Percentiles rank a stretch among this genome's conserved stretches.
These are phyloP conservation scores for Mangifera indica DNA, from an alignment of 345 rosid species.

Conservation along the genomic window DNA sequence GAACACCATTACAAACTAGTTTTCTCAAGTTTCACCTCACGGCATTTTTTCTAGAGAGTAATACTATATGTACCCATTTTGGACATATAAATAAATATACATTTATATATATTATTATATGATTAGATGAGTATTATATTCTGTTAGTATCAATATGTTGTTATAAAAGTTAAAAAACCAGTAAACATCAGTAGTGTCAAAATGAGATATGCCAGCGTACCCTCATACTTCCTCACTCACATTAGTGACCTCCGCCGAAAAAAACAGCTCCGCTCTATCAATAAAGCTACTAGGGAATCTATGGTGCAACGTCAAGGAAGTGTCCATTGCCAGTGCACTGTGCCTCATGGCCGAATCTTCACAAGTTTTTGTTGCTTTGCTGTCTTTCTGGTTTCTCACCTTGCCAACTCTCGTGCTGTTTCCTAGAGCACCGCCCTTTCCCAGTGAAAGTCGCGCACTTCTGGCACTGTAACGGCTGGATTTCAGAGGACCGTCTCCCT, in stretches of 20 bases:
- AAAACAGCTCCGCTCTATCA: slow-evolving; percentile 61
- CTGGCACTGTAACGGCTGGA: slow-evolving; percentile 37
- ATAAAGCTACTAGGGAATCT: slow-evolving; percentile 60
- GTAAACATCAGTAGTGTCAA: not conserved
- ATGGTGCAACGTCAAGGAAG: slow-evolving; percentile 46
- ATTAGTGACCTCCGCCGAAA: slow-evolving; percentile 34
- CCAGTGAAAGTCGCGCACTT: slow-evolving; percentile 29
- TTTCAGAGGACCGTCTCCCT: slow-evolving; percentile 34
- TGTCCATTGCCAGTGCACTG: slow-evolving; percentile 32
- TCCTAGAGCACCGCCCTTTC: slow-evolving; percentile 36
- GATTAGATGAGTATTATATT: too few relatives aligned
- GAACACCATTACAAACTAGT: too few relatives aligned
- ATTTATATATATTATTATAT: too few relatives aligned
- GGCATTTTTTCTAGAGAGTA: too few relatives aligned
- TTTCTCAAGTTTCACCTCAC: too few relatives aligned
- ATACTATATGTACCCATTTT: too few relatives aligned
- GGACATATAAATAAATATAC: too few relatives aligned
- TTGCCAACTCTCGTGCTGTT: slow-evolving; percentile 41
- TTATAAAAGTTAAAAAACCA: not conserved
- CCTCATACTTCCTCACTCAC: slow-evolving; percentile 16
- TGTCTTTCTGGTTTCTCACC: slow-evolving; percentile 51
- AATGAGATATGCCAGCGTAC: not conserved
- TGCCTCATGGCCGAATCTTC: slow-evolving; percentile 44
- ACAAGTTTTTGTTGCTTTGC: slow-evolving; percentile 38
- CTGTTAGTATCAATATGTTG: too few relatives aligned